These are phyloP conservation scores for Austroboletus niveus DNA, from an alignment of 1,284 basidiomycete species.

Conservation along the genomic window DNA sequence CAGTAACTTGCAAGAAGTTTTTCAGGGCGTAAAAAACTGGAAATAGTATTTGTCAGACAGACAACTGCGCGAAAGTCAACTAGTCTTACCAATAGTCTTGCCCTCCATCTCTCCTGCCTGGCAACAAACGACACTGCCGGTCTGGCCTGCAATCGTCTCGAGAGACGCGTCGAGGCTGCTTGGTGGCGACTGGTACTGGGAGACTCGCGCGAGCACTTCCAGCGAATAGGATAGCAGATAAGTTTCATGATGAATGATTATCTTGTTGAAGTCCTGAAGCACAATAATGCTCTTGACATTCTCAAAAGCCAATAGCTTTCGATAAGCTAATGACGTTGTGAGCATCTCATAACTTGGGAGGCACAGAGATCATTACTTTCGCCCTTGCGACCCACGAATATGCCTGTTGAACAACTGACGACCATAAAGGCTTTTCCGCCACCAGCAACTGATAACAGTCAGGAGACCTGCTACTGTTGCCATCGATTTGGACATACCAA, in stretches of 20 bases:
- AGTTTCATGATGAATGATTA: conserved; percentile 61
- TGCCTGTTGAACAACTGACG: conserved; percentile 59
- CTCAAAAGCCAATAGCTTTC: conserved; percentile 48
- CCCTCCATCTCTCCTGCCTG: conserved; percentile 52
- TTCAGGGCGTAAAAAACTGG: conserved; percentile 69
- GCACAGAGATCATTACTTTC: conserved; percentile 41
- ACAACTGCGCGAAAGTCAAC: background rate
- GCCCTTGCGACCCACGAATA: conserved; percentile 59
- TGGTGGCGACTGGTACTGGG: conserved; percentile 44
- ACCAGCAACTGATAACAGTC: conserved; percentile 31
- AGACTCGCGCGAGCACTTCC: conserved; percentile 61
- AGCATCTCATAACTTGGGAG: background rate
- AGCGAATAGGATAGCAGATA: conserved; percentile 64
- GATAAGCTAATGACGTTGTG: conserved; percentile 46
- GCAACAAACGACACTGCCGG: conserved; percentile 56
- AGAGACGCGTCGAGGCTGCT: conserved; percentile 50
- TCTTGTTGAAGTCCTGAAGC: conserved; percentile 59
- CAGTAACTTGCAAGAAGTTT: conserved; percentile 53
- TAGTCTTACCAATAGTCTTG: conserved; percentile 48
- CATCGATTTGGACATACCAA: conserved; percentile 45
- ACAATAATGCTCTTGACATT: conserved; percentile 54
- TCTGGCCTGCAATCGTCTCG: conserved; percentile 54
- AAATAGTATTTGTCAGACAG: conserved; percentile 8
- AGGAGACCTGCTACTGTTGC: background rate
- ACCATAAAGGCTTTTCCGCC: conserved; percentile 55